A percentile compares a stretch with the other conserved stretches of the same genome.
Conservation (phyloP, 495 filamentous ascomycete genomes). For the Tuber borchii region DNA sequence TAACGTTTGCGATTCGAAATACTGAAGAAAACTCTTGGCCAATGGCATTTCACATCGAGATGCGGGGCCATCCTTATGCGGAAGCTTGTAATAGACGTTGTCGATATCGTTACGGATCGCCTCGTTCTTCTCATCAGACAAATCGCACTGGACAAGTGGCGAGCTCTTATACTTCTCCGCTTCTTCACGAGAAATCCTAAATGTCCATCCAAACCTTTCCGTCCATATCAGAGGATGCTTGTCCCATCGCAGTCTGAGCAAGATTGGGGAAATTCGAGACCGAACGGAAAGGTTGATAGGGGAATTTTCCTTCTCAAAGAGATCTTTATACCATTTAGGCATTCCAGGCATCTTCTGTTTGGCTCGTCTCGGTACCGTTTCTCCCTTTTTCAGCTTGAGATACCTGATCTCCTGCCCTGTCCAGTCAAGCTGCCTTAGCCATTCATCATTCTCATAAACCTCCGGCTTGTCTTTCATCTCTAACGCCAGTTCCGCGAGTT, state of each 20-base stretch:
- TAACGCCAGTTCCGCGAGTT: constrained; percentile 67
- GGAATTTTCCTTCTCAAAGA: constrained; percentile 60
- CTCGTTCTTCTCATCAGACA: constrained; percentile 57
- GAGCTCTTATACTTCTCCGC: constrained; percentile 59
- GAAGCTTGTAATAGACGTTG: constrained; percentile 80
- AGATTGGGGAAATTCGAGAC: constrained; percentile 76
- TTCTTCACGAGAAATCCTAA: constrained; percentile 63
- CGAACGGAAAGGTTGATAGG: constrained; percentile 75
- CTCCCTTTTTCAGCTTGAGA: constrained; percentile 64
- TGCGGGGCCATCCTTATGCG: constrained; percentile 87
- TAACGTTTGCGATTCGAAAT: constrained; percentile 83
- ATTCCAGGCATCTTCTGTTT: constrained; percentile 89
- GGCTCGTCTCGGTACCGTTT: constrained; percentile 66
- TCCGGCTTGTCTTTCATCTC: constrained; percentile 61
- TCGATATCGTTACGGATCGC: constrained; percentile 59
- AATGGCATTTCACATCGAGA: constrained; percentile 78
- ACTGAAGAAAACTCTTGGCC: constrained; percentile 80
- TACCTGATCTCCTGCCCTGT: constrained; percentile 72
- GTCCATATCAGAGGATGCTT: constrained; percentile 86
- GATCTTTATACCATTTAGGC: constrained; percentile 92
- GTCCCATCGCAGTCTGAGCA: constrained; percentile 84
- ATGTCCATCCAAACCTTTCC: constrained; percentile 85
- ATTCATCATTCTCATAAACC: constrained; percentile 69
- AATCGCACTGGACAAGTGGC: constrained; percentile 65
- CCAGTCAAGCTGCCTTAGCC: constrained; percentile 93